Percentiles rank a stretch among this genome's conserved stretches.
Conservation (phyloP, 805 yeast genomes). For the Saccharomyces eubayanus region DNA sequence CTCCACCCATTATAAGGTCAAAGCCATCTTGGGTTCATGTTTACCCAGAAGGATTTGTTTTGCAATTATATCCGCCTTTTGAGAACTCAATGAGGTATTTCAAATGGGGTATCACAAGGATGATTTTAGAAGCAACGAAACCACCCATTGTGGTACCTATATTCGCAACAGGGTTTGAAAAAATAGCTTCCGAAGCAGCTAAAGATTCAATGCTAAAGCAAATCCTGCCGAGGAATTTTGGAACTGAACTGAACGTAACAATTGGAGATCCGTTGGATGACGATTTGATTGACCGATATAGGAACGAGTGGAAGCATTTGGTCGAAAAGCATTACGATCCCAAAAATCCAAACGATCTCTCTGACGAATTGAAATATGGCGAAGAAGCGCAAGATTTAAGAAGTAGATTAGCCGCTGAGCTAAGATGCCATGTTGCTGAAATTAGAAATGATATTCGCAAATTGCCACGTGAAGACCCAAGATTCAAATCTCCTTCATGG, state of each 20-base stretch:
- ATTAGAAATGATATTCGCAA: constrained; percentile 35
- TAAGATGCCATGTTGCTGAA: constrained; percentile 53
- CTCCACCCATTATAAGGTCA: constrained; percentile 47
- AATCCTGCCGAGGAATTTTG: constrained; percentile 53
- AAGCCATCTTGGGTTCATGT: constrained; percentile 86
- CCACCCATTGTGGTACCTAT: constrained; percentile 86
- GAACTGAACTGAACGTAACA: constrained; percentile 57
- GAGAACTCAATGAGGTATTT: constrained; percentile 86
- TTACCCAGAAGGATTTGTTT: constrained; percentile 90
- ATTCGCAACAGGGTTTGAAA: constrained; percentile 77
- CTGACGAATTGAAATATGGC: constrained; percentile 56
- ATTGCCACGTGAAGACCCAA: constrained; percentile 54
- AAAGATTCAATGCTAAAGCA: constrained; percentile 48
- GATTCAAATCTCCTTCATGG: constrained; percentile 59
- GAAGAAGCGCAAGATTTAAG: constrained; percentile 57
- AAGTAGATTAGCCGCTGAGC: constrained; percentile 56
- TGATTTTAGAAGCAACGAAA: constrained; percentile 71
- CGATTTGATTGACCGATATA: constrained; percentile 45
- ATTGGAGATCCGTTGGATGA: constrained; percentile 70
- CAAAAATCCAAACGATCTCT: constrained; percentile 46
- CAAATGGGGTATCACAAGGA: constrained; percentile 88
- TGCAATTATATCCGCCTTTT: constrained; percentile 74
- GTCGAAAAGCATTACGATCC: constrained; percentile 48
- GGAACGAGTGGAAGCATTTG: constrained; percentile 62
- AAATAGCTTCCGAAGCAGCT: constrained; percentile 68